Conservation (phyloP, 1,139 yeast species). For the Kodamaea alishanica region DNA sequence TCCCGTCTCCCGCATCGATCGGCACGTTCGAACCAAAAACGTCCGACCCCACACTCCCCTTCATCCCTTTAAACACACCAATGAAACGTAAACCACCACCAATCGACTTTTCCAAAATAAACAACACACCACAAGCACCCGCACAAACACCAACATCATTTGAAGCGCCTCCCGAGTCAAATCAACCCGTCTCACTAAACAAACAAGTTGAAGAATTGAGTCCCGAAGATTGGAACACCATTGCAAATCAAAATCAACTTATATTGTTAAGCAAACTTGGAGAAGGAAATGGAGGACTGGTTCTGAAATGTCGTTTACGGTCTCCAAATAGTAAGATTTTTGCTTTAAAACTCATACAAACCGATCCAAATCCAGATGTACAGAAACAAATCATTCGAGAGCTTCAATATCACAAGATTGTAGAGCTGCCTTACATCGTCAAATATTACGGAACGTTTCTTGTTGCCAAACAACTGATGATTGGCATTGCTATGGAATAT, state of each 20-base stretch:
- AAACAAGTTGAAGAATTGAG: conserved; percentile 51
- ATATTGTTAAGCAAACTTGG: conserved; percentile 69
- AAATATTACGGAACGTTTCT: conserved; percentile 89
- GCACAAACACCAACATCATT: conserved; percentile 3
- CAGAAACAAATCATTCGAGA: conserved; percentile 85
- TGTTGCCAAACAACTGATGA: conserved; percentile 70
- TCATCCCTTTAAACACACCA: conserved; percentile 14
- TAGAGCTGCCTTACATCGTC: conserved; percentile 81
- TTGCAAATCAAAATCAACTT: conserved; percentile 58
- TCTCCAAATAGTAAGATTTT: conserved; percentile 50
- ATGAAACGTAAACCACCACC: conserved; percentile 43
- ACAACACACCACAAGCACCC: no score
- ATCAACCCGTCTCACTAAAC: not conserved
- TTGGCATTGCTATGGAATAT: conserved; percentile 90
- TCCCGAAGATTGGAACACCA: conserved; percentile 72
- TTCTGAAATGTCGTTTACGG: conserved; percentile 62
- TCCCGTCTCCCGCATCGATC: conserved; percentile 23
- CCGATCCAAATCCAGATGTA: conserved; percentile 78
- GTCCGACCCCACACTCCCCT: conserved; percentile 7
- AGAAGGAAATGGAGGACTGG: conserved; percentile 94
- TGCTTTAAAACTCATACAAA: conserved; percentile 79
- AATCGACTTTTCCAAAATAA: conserved; percentile 29
- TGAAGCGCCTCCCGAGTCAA: not conserved
- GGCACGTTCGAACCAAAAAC: conserved; percentile 1
- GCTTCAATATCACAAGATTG: conserved; percentile 78